phyloP scores from a whole-genome alignment of 768 basidiomycete species.

The Sarcodon aspratus region DNA sequence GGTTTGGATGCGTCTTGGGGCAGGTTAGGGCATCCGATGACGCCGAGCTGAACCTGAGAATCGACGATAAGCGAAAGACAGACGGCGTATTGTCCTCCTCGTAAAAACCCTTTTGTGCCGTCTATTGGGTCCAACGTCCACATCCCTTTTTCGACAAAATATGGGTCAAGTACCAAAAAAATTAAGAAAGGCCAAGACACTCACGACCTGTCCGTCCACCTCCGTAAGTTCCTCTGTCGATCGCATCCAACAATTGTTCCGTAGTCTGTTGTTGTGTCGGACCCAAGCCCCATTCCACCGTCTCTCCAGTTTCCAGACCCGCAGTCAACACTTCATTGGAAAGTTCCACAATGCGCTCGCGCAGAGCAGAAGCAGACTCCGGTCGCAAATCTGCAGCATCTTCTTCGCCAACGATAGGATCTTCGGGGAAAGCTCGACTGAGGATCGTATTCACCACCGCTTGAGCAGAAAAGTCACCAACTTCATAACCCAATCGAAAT shows the following conservation, averaged over 20 bases:
- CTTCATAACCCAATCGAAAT: constrained; percentile 25
- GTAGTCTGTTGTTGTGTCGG: constrained; percentile 39
- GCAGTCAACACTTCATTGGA: constrained; percentile 68
- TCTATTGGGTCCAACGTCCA: constrained; percentile 90
- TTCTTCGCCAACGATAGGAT: constrained; percentile 92
- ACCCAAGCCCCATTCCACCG: constrained; percentile 62
- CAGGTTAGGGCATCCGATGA: constrained; percentile 91
- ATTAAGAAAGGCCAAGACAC: constrained; percentile 18
- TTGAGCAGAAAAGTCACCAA: constrained; percentile 91
- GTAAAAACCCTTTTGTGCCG: constrained; percentile 88
- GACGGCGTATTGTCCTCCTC: constrained; percentile 89
- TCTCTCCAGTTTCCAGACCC: constrained; percentile 44
- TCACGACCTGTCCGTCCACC: constrained; percentile 68
- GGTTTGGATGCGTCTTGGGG: constrained; percentile 41
- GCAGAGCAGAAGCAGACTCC: constrained; percentile 30
- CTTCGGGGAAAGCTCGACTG: constrained; percentile 62
- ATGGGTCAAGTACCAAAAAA: not conserved
- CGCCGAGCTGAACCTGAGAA: constrained; percentile 66
- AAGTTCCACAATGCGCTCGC: constrained; percentile 64
- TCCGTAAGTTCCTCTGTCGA: constrained; percentile 69
- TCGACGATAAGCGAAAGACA: constrained; percentile 80
- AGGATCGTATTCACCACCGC: constrained; percentile 84
- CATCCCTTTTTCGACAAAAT: constrained; percentile 36
- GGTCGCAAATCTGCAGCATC: constrained; percentile 70
- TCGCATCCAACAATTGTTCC: constrained; percentile 64